These are phyloP conservation scores for Veloboletus limbatus DNA, from an alignment of 1,284 basidiomycete genomes.

Conservation along the genomic window DNA sequence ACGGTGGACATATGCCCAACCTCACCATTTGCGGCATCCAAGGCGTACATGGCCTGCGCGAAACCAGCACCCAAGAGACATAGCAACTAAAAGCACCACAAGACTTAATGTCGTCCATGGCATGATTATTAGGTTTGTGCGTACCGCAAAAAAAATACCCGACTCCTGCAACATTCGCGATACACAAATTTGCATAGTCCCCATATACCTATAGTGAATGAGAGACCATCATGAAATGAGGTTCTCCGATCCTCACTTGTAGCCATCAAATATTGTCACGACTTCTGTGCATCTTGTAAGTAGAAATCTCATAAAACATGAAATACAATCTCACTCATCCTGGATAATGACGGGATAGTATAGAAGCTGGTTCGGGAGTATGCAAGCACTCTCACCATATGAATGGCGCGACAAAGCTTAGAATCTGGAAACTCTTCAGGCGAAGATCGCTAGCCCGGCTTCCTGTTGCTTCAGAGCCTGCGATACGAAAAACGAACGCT, in stretches of 20 bases:
- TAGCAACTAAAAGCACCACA: conserved; percentile 52
- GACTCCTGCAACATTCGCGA: conserved; percentile 90
- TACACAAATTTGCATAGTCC: conserved; percentile 85
- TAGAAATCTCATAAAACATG: conserved; percentile 2
- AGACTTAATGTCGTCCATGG: neutral
- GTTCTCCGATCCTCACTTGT: conserved; percentile 52
- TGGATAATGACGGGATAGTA: conserved; percentile 27
- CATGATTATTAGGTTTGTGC: conserved; percentile 17
- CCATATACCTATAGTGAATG: conserved; percentile 57
- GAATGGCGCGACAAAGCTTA: conserved; percentile 84
- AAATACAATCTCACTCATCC: conserved; percentile 69
- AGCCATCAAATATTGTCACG: conserved; percentile 77
- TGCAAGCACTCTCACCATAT: conserved; percentile 63
- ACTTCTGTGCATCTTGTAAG: conserved; percentile 50
- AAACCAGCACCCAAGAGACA: conserved; percentile 84
- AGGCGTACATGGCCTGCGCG: conserved; percentile 80
- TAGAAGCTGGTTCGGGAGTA: neutral
- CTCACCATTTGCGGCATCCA: conserved; percentile 87
- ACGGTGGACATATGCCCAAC: conserved; percentile 54
- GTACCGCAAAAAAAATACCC: conserved; percentile 86
- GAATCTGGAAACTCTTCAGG: conserved; percentile 79
- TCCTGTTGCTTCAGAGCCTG: conserved; percentile 49
- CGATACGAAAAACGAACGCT: conserved; percentile 74
- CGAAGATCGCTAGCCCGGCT: conserved; percentile 46
- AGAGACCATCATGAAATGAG: neutral